Evolutionary conservation across 192 early-diverging fungal genomes (phyloP).

Genomic region (Umbelopsis isabellina): DNA sequence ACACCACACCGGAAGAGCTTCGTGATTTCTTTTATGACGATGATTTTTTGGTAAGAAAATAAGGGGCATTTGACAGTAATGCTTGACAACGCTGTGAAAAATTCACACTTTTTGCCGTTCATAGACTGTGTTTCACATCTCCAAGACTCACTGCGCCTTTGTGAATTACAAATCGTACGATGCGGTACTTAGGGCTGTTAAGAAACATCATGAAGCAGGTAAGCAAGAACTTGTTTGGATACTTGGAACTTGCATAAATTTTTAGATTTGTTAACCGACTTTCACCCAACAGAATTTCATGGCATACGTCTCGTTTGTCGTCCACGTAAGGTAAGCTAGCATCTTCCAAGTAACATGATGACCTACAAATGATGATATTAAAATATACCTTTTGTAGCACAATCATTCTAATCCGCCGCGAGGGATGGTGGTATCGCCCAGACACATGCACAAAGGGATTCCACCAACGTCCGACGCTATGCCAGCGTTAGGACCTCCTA

Average conservation of each 20-base stretch:
- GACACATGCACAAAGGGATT: not conserved
- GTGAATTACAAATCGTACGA: constrained; percentile 54
- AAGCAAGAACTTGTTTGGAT: not conserved
- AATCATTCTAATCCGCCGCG: not conserved
- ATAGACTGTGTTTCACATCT: constrained; percentile 50
- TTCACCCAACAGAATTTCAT: constrained; percentile 42
- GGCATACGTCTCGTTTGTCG: constrained; percentile 47
- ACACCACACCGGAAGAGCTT: constrained; percentile 48
- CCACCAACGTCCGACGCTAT: not conserved
- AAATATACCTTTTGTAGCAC: not conserved
- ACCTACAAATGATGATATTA: not conserved
- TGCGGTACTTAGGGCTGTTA: constrained; percentile 46
- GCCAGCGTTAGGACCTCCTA: constrained; percentile 9
- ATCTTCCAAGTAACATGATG: not conserved
- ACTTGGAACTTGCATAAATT: not conserved
- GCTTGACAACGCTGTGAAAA: constrained; percentile 26
- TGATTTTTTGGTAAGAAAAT: constrained; percentile 40
- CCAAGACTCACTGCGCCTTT: constrained; percentile 53
- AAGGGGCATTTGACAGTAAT: constrained; percentile 24
- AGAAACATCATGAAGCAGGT: constrained; percentile 46
- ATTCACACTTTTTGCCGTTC: not conserved
- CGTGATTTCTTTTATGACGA: constrained; percentile 50
- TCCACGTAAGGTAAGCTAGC: constrained; percentile 40
- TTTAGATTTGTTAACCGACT: not conserved
- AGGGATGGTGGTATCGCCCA: constrained; percentile 2